Evolutionary conservation across 2,329 filamentous ascomycete species (phyloP), one percentile per base, ranked within the genome.

Genomic region (Ophiosphaerella korrae): DNA sequence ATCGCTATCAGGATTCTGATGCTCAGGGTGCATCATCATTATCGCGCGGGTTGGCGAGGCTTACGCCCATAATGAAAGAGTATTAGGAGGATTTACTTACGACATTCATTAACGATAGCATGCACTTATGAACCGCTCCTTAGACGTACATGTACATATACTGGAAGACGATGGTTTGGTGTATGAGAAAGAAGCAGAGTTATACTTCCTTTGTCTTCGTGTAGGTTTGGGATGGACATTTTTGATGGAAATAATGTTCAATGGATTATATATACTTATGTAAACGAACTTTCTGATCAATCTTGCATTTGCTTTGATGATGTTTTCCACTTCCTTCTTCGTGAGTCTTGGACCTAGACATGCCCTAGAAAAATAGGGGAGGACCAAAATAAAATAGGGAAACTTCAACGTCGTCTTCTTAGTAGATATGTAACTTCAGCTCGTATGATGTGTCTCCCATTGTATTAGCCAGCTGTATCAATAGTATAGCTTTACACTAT

Each of bases 111-210:
- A 48, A 53, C 49, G 54, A 49, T 44, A 41, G 43, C 46, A 42
- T 50, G 49, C 45, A 49, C 39, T 51, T 48, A 48, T 48, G 31
- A 40, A 46, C 7, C 55, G 53, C 47, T 58, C 52, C 46, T 51
- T 53, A 26, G 44, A 53, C 14, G 29, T 55, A 46, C 50, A 58
- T 38, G 55, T 49, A 58, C 26, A 29, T 29, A 36, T 42, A 36
- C 44, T 33, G 36, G 44, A 16, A 40, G 33, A 40, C 12, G 44
- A 29, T n/a, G 36, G 44, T 40, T 34, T 46, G 35, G 26, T 40
- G 36, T 35, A 46, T 40, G 23, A 46, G 23, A 26, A 46, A 41
- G 44, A 40, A 29, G 31, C 44, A 34, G 5, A 40, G n/a, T 36
- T 12, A 29, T 34, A 16, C 26, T 34, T 23, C 14, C 36, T 13